Evolutionary conservation across 2,329 filamentous ascomycete species (phyloP).

Genomic region (Pseudogymnoascus sp.): DNA sequence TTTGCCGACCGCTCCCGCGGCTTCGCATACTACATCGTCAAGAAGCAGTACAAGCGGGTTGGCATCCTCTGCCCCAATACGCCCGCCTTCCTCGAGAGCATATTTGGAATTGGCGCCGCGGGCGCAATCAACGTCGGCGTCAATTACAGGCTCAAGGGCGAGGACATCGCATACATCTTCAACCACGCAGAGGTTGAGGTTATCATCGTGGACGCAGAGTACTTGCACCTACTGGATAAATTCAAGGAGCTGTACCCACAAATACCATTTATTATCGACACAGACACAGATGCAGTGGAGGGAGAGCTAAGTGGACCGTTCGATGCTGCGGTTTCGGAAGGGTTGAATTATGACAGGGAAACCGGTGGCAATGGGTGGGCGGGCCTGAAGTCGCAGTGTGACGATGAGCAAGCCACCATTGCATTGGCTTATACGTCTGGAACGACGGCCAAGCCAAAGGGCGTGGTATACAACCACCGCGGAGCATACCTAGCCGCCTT

Average conservation of each 20-base stretch:
- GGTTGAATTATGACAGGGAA: conserved; percentile 61
- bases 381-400: conserved; percentile 57
- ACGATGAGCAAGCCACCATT: conserved; percentile 71
- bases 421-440: conserved; percentile 91
- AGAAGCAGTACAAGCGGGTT: conserved; percentile 65
- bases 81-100: conserved; percentile 83
- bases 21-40: conserved; percentile 77
- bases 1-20: conserved; percentile 80
- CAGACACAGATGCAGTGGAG: conserved; percentile 69
- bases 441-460: conserved; percentile 86
- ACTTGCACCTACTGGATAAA: conserved; percentile 56
- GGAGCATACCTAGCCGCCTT: conserved; percentile 78
- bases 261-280: conserved; percentile 68
- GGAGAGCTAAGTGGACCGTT: conserved; percentile 72
- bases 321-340: conserved; percentile 75
- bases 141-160: conserved; percentile 68
- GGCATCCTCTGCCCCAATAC: conserved; percentile 89
- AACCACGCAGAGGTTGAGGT: conserved; percentile 77
- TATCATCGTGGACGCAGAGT: conserved; percentile 84
- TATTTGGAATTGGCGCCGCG: conserved; percentile 79
- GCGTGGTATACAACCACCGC: conserved; percentile 84
- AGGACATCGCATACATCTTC: conserved; percentile 88
- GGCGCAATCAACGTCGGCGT: conserved; percentile 69
- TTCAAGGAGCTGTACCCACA: conserved; percentile 54
- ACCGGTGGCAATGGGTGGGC: conserved; percentile 66